These are phyloP conservation scores for Sesbania bispinosa DNA, from an alignment of 306 rosid genomes.

Conservation along the genomic window DNA sequence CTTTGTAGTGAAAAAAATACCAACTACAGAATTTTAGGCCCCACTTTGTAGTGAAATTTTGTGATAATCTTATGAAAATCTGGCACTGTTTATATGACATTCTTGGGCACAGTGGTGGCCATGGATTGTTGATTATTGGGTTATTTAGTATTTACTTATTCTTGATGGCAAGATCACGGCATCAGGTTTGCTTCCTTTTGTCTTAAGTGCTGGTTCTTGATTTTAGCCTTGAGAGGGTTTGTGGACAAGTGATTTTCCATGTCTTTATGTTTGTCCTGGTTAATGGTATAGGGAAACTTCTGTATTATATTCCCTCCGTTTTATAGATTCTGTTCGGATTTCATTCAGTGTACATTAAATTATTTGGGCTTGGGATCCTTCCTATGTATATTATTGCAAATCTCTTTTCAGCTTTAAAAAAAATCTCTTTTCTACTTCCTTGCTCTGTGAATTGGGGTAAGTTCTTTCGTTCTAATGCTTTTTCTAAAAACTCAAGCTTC, in stretches of 20 bases:
- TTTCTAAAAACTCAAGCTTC: background rate
- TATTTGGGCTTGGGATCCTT: background rate
- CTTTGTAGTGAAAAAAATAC: no score
- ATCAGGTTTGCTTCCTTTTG: background rate
- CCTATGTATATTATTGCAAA: background rate
- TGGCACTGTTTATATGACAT: background rate
- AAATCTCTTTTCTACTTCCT: no score
- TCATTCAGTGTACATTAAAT: background rate
- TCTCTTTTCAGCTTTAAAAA: background rate
- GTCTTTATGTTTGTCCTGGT: background rate
- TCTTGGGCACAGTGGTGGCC: background rate
- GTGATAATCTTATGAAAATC: background rate
- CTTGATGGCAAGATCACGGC: background rate
- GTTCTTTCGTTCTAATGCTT: background rate
- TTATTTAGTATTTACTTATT: background rate
- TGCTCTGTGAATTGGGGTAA: background rate
- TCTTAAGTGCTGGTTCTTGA: background rate
- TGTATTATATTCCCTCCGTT: background rate
- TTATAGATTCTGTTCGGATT: background rate
- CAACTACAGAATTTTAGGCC: no score
- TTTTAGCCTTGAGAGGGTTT: background rate
- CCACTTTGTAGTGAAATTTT: background rate
- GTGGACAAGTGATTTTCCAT: background rate
- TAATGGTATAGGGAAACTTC: background rate
- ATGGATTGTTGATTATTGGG: background rate